Percentiles rank a stretch among this genome's conserved stretches.
Evolutionary conservation across 768 basidiomycete genomes (phyloP).

Genomic region (Suillus plorans): DNA sequence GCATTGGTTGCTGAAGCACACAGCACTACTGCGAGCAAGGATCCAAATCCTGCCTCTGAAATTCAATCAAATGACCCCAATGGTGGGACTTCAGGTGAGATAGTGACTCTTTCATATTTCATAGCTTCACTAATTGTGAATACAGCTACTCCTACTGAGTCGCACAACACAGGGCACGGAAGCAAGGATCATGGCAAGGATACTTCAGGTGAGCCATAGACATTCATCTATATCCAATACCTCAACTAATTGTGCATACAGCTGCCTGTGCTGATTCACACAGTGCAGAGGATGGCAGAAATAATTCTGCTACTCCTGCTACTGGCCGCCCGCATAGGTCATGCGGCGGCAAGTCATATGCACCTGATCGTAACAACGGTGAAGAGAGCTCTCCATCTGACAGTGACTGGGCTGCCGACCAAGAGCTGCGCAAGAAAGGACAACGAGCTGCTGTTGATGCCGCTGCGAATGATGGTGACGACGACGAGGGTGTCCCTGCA

Average conservation of each 20-base stretch:
- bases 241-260: background rate
- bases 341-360: background rate
- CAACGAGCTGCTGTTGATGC: background rate
- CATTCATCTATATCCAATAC: background rate
- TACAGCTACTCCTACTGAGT: background rate
- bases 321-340: background rate
- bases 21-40: background rate
- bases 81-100: background rate
- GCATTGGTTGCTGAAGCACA: background rate
- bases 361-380: background rate
- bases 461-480: background rate
- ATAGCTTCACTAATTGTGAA: background rate
- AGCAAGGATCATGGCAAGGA: background rate
- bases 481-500: background rate
- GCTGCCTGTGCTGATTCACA: background rate
- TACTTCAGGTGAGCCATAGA: background rate
- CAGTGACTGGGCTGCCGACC: background rate
- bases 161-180: background rate
- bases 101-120: background rate
- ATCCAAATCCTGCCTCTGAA: background rate
- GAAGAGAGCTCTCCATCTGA: background rate
- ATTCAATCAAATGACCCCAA: background rate
- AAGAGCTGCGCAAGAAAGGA: background rate
- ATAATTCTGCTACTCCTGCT: background rate
- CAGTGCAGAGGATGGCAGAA: background rate